These are phyloP conservation scores for Scheffersomyces parashehatae DNA, from an alignment of 1,139 yeast species.

Conservation along the genomic window DNA sequence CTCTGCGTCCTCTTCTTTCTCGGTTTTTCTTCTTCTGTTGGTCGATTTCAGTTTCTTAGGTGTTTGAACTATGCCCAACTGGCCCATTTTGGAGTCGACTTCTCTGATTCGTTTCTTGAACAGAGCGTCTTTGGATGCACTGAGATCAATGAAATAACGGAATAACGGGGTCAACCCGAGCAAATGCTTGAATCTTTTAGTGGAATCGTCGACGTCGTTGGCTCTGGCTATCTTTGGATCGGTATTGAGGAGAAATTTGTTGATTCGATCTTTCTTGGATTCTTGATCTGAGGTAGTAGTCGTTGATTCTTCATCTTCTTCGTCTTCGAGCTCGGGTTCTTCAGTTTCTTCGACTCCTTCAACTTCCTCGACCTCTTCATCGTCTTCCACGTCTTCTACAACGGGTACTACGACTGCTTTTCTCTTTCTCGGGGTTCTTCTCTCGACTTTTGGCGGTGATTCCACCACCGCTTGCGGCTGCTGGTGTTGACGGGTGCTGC, in stretches of 20 bases:
- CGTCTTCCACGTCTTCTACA: constrained; percentile 4
- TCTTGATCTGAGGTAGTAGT: constrained; percentile 1
- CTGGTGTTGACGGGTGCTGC: not conserved
- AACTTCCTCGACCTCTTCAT: not conserved
- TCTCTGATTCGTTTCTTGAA: constrained; percentile 59
- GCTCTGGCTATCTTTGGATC: constrained; percentile 57
- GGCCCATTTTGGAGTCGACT: constrained; percentile 44
- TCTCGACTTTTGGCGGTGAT: constrained; percentile 1
- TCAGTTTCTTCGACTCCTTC: constrained; percentile 2
- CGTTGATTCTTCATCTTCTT: constrained; percentile 3
- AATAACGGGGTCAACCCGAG: constrained; percentile 83
- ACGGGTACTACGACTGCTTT: constrained; percentile 1
- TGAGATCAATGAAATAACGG: constrained; percentile 81
- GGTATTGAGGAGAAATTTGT: constrained; percentile 48
- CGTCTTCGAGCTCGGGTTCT: constrained; percentile 1
- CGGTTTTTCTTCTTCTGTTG: constrained; percentile 62
- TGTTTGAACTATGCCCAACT: constrained; percentile 10
- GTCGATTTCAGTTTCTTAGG: constrained; percentile 8
- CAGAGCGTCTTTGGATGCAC: constrained; percentile 71
- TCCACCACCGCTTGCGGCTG: not conserved
- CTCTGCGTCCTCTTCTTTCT: constrained; percentile 92
- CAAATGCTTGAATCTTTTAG: constrained; percentile 77
- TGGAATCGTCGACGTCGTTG: constrained; percentile 68
- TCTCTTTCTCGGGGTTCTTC: not conserved
- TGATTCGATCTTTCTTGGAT: constrained; percentile 30